Evolutionary conservation across 2,329 filamentous ascomycete species (phyloP).

Genomic region (Niveomyces coronatus): DNA sequence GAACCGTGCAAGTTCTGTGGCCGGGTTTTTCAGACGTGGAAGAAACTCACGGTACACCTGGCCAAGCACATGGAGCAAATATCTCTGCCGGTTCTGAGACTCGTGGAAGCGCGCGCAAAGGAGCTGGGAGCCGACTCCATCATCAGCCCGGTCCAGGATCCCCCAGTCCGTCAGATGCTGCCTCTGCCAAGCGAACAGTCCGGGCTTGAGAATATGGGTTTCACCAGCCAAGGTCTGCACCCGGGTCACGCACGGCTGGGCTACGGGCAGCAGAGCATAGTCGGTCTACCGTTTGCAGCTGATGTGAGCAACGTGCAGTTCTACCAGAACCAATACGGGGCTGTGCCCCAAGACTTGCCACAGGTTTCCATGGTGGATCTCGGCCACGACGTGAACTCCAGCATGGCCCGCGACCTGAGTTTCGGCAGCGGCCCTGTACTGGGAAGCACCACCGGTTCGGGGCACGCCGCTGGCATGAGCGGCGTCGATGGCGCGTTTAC

Average conservation of each 20-base stretch:
- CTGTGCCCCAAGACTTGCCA: conserved; percentile 19
- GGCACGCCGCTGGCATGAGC: conserved; percentile 17
- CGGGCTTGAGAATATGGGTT: neutral
- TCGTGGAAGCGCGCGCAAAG: conserved; percentile 38
- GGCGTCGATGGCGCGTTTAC: conserved; percentile 14
- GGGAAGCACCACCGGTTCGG: conserved; percentile 7
- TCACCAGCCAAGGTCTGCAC: conserved; percentile 4
- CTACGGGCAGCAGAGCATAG: neutral
- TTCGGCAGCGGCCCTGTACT: neutral
- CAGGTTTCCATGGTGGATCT: conserved; percentile 14
- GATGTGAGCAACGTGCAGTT: conserved; percentile 13
- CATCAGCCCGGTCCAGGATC: conserved; percentile 57
- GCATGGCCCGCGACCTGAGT: too few relatives aligned
- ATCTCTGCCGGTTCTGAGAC: conserved; percentile 64
- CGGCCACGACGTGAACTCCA: conserved; percentile 1
- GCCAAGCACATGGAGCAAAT: conserved; percentile 93
- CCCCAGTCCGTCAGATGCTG: conserved; percentile 28
- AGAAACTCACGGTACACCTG: conserved; percentile 86
- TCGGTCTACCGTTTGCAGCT: neutral
- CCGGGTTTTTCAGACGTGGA: conserved; percentile 73
- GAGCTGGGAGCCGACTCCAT: conserved; percentile 50
- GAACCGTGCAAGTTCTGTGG: conserved; percentile 85
- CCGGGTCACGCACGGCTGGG: conserved; percentile 6
- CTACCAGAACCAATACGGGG: conserved; percentile 19
- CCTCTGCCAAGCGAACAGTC: conserved; percentile 17